Percentiles rank a stretch among this genome's conserved stretches.
These are phyloP conservation scores for Podaxis carcinomalis DNA, from an alignment of 768 basidiomycete genomes.

Conservation along the genomic window DNA sequence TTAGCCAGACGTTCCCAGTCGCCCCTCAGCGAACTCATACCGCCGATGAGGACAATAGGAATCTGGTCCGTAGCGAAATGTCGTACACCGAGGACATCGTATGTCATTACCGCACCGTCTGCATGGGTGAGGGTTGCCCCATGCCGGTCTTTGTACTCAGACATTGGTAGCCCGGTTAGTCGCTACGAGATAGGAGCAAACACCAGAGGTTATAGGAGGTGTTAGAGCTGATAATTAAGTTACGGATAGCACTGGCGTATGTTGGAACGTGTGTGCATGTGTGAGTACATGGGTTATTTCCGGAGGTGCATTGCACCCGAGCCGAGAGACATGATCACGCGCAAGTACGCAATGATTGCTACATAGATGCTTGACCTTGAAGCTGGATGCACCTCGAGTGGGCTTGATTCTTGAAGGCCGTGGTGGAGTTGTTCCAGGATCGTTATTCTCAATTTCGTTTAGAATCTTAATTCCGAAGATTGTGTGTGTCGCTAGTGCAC, in stretches of 20 bases:
- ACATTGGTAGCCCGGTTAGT: not conserved
- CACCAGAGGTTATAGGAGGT: not conserved
- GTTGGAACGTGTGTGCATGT: not conserved
- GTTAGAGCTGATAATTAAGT: not conserved
- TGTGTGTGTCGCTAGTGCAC: too few relatives aligned
- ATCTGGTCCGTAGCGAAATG: constrained; percentile 21
- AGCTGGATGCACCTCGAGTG: too few relatives aligned
- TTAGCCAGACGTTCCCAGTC: constrained; percentile 36
- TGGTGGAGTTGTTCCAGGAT: too few relatives aligned
- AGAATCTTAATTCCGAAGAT: too few relatives aligned
- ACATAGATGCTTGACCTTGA: not conserved
- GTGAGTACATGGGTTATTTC: not conserved
- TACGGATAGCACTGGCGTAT: not conserved
- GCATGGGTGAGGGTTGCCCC: constrained; percentile 23
- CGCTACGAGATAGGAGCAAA: not conserved
- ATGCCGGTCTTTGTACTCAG: not conserved
- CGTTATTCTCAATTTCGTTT: too few relatives aligned
- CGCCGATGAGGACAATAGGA: constrained; percentile 40
- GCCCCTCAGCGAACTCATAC: constrained; percentile 32
- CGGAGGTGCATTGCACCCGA: not conserved
- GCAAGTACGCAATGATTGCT: not conserved
- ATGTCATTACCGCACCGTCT: constrained; percentile 40
- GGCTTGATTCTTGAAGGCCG: too few relatives aligned
- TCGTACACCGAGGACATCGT: constrained; percentile 34
- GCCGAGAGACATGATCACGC: not conserved